phyloP scores from a whole-genome alignment of 331 rosid genomes.

The Pyracantha coccinea region DNA sequence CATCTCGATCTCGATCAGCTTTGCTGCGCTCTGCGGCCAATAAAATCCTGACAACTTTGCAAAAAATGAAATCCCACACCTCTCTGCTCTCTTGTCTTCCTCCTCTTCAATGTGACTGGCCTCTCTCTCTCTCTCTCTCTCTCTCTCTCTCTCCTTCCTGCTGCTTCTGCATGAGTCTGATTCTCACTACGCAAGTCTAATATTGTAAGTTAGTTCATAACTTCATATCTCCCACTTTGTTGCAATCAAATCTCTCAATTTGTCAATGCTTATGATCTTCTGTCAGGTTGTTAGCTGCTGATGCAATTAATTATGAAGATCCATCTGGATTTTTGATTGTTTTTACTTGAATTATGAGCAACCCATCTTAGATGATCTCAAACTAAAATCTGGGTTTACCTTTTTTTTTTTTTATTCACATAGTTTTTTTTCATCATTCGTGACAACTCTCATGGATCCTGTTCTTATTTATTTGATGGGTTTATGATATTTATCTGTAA shows the following conservation, averaged over 20 bases:
- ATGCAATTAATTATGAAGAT: neutral
- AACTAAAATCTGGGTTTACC: neutral
- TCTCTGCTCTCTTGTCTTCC: neutral
- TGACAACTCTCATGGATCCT: neutral
- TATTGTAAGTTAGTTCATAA: slow-evolving; percentile 28
- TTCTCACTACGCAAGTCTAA: neutral
- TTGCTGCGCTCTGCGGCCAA: slow-evolving; percentile 15
- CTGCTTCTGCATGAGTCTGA: neutral
- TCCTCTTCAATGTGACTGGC: neutral
- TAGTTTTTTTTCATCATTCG: neutral
- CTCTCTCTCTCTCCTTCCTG: neutral
- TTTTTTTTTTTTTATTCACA: neutral
- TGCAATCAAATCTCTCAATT: neutral
- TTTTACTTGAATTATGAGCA: neutral
- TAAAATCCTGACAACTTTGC: neutral
- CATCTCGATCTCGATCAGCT: slow-evolving; percentile 9
- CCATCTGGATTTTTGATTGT: neutral
- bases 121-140: slow-evolving; percentile 1
- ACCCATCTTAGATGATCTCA: neutral
- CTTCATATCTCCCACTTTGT: neutral
- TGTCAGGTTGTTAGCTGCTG: neutral
- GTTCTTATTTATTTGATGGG: neutral
- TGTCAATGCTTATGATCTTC: neutral
- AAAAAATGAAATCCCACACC: neutral
- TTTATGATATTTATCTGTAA: neutral